Evolutionary conservation across 495 filamentous ascomycete genomes (phyloP).

Genomic region (Aspergillus asperescens): DNA sequence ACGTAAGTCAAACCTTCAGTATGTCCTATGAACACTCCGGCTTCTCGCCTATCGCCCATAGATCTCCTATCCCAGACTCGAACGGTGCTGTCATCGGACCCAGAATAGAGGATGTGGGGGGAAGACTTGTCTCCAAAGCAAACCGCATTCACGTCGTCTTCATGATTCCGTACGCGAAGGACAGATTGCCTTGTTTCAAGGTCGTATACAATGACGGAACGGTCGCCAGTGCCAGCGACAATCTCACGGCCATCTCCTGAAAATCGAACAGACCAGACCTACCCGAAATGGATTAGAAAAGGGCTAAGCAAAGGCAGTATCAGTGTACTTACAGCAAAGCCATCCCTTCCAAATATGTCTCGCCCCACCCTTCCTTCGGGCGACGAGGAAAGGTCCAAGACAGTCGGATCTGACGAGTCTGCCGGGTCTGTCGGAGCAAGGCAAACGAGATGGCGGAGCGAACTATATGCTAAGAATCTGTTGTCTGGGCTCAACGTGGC

Average conservation of each 20-base stretch:
- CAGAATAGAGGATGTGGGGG: slow-evolving; percentile 93
- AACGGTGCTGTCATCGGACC: slow-evolving; percentile 65
- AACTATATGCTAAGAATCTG: slow-evolving; percentile 80
- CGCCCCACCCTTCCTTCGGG: slow-evolving; percentile 32
- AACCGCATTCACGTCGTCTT: slow-evolving; percentile 92
- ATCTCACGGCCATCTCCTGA: slow-evolving; percentile 89
- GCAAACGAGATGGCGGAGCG: slow-evolving; percentile 74
- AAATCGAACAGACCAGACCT: slow-evolving; percentile 90
- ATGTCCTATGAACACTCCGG: slow-evolving; percentile 90
- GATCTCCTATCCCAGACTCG: slow-evolving; percentile 95
- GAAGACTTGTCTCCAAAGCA: slow-evolving; percentile 88
- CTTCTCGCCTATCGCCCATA: slow-evolving; percentile 80
- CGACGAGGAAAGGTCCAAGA: slow-evolving; percentile 63
- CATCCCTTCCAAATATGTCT: slow-evolving; percentile 39
- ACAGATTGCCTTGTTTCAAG: slow-evolving; percentile 71
- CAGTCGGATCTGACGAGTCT: slow-evolving; percentile 67
- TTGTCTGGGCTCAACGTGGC: slow-evolving; percentile 91
- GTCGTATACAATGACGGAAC: slow-evolving; percentile 87
- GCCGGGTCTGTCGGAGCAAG: slow-evolving; percentile 82
- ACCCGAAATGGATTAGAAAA: slow-evolving; percentile 23
- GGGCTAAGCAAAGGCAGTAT: background rate
- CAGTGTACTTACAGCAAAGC: slow-evolving; percentile 44
- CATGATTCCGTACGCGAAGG: slow-evolving; percentile 70
- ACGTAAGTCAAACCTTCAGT: slow-evolving; percentile 93
- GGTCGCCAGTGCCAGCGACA: slow-evolving; percentile 77